Evolutionary conservation across 768 basidiomycete species (phyloP), one percentile per base, ranked within the genome.

Genomic region (Lactarius quietus): DNA sequence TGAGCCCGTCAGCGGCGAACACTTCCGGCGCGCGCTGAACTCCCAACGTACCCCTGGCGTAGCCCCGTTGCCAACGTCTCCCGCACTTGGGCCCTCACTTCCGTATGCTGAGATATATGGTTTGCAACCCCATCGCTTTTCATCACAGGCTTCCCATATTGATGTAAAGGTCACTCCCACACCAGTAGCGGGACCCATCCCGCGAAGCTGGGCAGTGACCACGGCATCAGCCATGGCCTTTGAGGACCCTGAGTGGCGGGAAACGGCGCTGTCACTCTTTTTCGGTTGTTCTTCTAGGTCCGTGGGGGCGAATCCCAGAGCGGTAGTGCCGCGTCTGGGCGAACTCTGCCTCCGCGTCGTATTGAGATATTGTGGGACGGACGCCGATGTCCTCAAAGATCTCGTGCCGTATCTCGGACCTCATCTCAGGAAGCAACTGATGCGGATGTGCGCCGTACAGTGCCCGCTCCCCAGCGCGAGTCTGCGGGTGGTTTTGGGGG

Each of bases 21-120:
- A 90, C 51, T 89, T 86, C 64, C 81, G 88, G 60, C 89, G 83
- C 66, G 70, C 76, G 39, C 86, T 84, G 64, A 91, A 91, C 71
- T 67, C 82, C 7, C 79, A 72, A 62, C 70, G 74, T 33, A 72
- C 70, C 31, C 67, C 70, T 23, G 29, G 39, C 20, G n/a, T 31
- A 38, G 26, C 18, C 33, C 17, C 58, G 20, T 28, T 41, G 52
- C 51, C 39, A 51, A 36, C 62, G n/a, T 35, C 41, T 18, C 41
- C 31, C 1, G 20, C n/a, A 10, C 36, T 57, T 18, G 57, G 59
- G 31, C 67, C 51, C 28, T 69, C 68, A 14, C 60, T 69, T 14
- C 69, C 66, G 20, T 64, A 68, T 58, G 57, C 59, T 29, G 58
- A 64, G 23, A 68, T 69, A 59, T 69, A 64, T 64, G 69, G 66